These are phyloP conservation scores for Immersiella caudata DNA, from an alignment of 495 filamentous ascomycete genomes.

Conservation along the genomic window DNA sequence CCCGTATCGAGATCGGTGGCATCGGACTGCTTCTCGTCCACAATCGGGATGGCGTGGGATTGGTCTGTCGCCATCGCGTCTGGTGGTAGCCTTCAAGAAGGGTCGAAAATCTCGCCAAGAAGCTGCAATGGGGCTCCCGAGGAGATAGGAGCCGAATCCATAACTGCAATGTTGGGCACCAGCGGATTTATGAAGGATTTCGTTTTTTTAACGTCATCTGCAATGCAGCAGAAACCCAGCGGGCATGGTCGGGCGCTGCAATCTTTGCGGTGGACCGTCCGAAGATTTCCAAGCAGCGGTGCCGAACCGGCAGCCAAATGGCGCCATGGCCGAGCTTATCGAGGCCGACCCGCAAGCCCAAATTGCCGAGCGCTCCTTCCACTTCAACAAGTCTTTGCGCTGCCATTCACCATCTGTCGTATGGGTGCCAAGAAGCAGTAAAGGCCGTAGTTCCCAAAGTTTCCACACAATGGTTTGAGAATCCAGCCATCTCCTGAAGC, in stretches of 20 bases:
- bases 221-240: background rate
- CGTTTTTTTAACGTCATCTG: background rate
- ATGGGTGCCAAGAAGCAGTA: too few species aligned
- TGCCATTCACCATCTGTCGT: too few species aligned
- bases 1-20: background rate
- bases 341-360: background rate
- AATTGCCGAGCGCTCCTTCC: background rate
- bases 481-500: too few species aligned
- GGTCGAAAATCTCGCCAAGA: too few species aligned
- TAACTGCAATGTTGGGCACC: background rate
- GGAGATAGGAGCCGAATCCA: background rate
- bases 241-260: background rate
- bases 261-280: background rate
- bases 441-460: too few species aligned
- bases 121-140: too few species aligned
- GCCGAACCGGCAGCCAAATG: slow-evolving; percentile 5
- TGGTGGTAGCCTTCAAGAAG: background rate
- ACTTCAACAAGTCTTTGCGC: background rate
- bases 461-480: too few species aligned
- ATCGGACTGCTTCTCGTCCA: background rate
- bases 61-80: background rate
- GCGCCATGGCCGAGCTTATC: background rate
- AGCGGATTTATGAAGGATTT: background rate
- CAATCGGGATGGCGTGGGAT: background rate
- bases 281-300: background rate